Evolutionary conservation across 805 yeast species (phyloP).

Genomic region (Grigorovia jiainica): DNA sequence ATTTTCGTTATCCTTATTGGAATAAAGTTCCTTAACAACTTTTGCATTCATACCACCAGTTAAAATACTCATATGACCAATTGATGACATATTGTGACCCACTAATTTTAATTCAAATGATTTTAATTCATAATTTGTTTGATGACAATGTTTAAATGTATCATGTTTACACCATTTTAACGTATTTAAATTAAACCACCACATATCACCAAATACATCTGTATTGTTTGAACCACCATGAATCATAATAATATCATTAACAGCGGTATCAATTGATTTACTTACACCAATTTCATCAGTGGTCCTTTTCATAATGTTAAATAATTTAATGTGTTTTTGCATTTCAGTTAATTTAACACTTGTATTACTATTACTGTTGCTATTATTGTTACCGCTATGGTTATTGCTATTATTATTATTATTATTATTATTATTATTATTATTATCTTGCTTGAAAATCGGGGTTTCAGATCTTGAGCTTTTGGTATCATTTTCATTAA

Average conservation of each 20-base stretch:
- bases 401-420: not conserved
- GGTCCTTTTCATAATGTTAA: not conserved
- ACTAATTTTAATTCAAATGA: conserved; percentile 14
- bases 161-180: conserved; percentile 33
- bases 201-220: conserved; percentile 37
- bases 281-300: too few species aligned
- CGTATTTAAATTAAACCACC: conserved; percentile 39
- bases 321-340: not conserved
- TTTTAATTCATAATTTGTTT: conserved; percentile 9
- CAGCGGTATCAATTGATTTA: not conserved
- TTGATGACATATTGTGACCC: conserved; percentile 21
- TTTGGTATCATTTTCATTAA: not conserved
- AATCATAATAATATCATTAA: conserved; percentile 19
- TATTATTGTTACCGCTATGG: not conserved
- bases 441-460: not conserved
- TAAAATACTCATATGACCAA: conserved; percentile 17
- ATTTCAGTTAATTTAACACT: not conserved
- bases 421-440: not conserved
- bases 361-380: not conserved
- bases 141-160: conserved; percentile 6
- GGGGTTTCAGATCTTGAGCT: not conserved
- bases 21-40: conserved; percentile 14
- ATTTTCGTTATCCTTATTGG: conserved; percentile 1
- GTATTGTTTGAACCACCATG: conserved; percentile 33
- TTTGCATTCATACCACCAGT: conserved; percentile 23